phyloP scores from a whole-genome alignment of 192 early-diverging fungal genomes.

The Coemansia sp. region DNA sequence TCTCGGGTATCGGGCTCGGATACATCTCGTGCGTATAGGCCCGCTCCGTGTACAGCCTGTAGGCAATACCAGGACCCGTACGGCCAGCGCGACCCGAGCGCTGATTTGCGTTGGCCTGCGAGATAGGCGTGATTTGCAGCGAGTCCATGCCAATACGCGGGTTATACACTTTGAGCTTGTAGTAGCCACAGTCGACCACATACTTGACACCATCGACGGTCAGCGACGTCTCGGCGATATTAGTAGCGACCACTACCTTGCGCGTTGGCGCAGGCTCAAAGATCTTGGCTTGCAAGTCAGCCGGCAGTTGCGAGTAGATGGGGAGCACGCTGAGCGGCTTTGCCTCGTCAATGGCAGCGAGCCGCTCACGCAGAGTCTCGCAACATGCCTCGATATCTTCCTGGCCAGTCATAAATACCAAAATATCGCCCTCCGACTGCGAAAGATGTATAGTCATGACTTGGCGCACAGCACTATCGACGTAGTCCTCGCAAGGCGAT shows the following conservation, averaged over 20 bases:
- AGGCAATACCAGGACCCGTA: constrained; percentile 94
- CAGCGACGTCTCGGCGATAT: constrained; percentile 98
- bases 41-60: constrained; percentile 91
- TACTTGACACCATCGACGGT: constrained; percentile 98
- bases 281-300: constrained; percentile 94
- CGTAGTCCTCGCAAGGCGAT: constrained; percentile 93
- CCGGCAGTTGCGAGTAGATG: constrained; percentile 92
- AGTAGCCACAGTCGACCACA: constrained; percentile 95
- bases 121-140: constrained; percentile 90
- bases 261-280: constrained; percentile 90
- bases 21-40: constrained; percentile 95
- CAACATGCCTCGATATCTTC: constrained; percentile 95
- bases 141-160: constrained; percentile 98
- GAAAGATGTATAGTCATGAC: constrained; percentile 95
- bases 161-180: constrained; percentile 97
- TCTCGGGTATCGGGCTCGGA: constrained; percentile 94
- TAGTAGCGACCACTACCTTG: constrained; percentile 96
- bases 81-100: constrained; percentile 97
- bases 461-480: constrained; percentile 92
- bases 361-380: constrained; percentile 71
- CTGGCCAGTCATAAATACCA: constrained; percentile 97
- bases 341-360: constrained; percentile 63
- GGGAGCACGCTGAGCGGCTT: constrained; percentile 85
- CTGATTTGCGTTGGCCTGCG: constrained; percentile 93
- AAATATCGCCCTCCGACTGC: constrained; percentile 90